Evolutionary conservation across 306 rosid genomes (phyloP).

Genomic region (Medicago lupulina): DNA sequence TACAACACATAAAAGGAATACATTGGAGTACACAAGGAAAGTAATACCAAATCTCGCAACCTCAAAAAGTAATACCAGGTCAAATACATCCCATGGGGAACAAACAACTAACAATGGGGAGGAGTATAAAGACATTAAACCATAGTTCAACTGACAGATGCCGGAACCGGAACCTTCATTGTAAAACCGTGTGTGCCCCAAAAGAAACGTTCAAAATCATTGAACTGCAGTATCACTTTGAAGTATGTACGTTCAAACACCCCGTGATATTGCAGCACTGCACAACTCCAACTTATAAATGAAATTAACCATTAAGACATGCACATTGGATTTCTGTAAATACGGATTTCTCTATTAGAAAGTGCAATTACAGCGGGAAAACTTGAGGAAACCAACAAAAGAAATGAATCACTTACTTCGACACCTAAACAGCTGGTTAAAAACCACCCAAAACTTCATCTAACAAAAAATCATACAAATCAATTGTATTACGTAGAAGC

Average conservation of each 20-base stretch:
- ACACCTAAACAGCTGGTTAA: constrained; percentile 40
- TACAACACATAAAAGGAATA: no score
- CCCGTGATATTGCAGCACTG: no score
- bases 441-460: constrained; percentile 41
- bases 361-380: constrained; percentile 37
- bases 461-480: constrained; percentile 41
- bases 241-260: constrained; percentile 1
- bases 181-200: not conserved
- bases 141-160: not conserved
- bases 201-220: constrained; percentile 18
- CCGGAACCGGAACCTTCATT: not conserved
- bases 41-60: no score
- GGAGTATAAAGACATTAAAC: not conserved
- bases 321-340: not conserved
- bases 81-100: no score
- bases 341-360: constrained; percentile 26
- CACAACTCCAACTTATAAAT: constrained; percentile 28
- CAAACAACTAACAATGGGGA: no score
- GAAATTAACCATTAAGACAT: constrained; percentile 18
- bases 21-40: no score
- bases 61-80: not conserved
- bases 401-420: constrained; percentile 24
- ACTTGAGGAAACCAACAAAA: constrained; percentile 25
- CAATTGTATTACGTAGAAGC: constrained; percentile 31
- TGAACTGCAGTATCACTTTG: constrained; percentile 29